Evolutionary conservation across 257 asterid species (phyloP), one percentile per base, ranked within the genome.

Genomic region (Solanum medicagineum): DNA sequence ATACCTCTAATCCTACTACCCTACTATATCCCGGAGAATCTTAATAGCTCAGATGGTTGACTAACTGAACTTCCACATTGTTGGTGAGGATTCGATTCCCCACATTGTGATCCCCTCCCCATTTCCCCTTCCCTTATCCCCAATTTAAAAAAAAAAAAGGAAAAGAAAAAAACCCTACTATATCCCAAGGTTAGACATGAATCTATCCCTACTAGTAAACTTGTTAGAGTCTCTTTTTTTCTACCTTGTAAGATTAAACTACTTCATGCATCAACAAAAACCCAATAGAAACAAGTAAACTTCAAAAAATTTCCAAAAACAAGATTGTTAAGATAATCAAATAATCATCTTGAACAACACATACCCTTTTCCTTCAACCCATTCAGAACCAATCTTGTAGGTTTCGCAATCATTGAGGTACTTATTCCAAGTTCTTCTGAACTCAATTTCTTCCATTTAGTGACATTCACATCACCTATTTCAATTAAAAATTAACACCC

Each of bases 371-470:
- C 80, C 83, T 75, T 85, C 7, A 87, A 86, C 53, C 86, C 86
- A 83, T 85, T 85, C 14, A 87, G 16, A 83, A 87, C 90, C 85
- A 55, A 66, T 29, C 80, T 81, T 24, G 86, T 85, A 7, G 90
- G 85, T 20, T 84, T 87, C 8, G 90, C 55, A 84, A 87, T 87
- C 90, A 85, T 87, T 6, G 90, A 87, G 45, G 54, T 85, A 79
- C 80, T 49, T 24, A 85, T 85, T 51, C 90, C 90, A 51, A 87
- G 90, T 24, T 87, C 88, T 22, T 81, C 75, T 22, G 87, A 85
- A 66, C 85, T 83, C 83, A 87, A 75, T 81, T 87, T 87, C 85
- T 87, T 87, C 90, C 90, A 87, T 42, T 85, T 86, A 47, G 53
- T 84, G 2, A 62, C 62, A 60, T 66, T 83, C 68, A 49, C 85